A percentile compares a stretch with the other conserved stretches of the same genome.
phyloP scores from a whole-genome alignment of 108 stramenopile genomes.

The Skeletonema marinoi region DNA sequence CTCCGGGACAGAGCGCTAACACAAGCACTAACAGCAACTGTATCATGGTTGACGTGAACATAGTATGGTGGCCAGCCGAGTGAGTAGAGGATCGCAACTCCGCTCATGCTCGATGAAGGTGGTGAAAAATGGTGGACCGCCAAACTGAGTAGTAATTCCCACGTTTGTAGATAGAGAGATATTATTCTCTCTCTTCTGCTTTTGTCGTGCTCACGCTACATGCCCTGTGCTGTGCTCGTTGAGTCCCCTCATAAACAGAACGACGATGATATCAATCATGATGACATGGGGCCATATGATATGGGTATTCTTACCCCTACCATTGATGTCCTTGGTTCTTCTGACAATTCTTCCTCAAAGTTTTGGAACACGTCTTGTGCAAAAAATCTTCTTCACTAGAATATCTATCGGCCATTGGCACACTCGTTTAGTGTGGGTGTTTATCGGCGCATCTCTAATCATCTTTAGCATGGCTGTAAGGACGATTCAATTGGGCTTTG shows the following conservation, averaged over 20 bases:
- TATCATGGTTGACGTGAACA: neutral
- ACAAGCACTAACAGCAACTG: neutral
- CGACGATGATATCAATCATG: neutral
- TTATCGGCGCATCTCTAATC: constrained; percentile 23
- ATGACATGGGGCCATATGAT: constrained; percentile 21
- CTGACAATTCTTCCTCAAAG: constrained; percentile 34
- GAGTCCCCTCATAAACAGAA: no score
- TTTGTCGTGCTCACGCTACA: no score
- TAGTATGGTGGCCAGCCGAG: no score
- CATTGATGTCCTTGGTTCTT: constrained; percentile 32
- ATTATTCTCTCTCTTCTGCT: no score
- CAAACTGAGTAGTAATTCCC: no score
- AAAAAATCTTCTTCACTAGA: constrained; percentile 44
- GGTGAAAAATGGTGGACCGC: no score
- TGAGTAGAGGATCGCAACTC: no score
- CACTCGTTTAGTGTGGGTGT: constrained; percentile 43
- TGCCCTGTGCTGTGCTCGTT: no score
- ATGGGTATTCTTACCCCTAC: constrained; percentile 52
- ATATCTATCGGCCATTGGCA: constrained; percentile 28
- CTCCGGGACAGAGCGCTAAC: neutral
- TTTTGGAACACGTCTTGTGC: constrained; percentile 29
- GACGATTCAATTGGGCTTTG: constrained; percentile 26
- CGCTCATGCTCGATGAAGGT: no score
- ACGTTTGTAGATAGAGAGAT: no score
- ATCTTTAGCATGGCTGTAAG: constrained; percentile 26